Evolutionary conservation across 2,329 filamentous ascomycete species (phyloP).

Genomic region (Neodidymelliopsis sp.): DNA sequence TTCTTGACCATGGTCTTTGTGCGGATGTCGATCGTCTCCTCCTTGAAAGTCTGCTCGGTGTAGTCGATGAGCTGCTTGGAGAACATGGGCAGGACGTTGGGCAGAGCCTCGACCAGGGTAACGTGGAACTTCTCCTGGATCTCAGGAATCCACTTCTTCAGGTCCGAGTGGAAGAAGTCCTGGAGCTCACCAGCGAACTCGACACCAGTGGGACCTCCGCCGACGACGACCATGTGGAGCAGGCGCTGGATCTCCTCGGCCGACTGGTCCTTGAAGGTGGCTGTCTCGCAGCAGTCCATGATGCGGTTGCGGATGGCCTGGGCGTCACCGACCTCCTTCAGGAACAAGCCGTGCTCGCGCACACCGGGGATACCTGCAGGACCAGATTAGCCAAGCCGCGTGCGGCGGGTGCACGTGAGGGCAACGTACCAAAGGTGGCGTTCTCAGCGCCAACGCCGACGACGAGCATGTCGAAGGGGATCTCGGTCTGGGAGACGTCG

Average conservation of each 20-base stretch:
- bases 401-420: neutral
- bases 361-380: constrained; percentile 82
- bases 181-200: constrained; percentile 98
- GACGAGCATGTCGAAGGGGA: constrained; percentile 97
- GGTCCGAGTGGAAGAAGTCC: constrained; percentile 98
- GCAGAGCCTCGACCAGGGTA: constrained; percentile 94
- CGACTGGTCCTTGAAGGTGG: constrained; percentile 95
- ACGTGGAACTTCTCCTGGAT: constrained; percentile 96
- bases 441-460: constrained; percentile 98
- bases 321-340: constrained; percentile 97
- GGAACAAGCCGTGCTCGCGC: constrained; percentile 92
- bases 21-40: constrained; percentile 96
- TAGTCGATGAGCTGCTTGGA: constrained; percentile 99
- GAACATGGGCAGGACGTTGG: constrained; percentile 97
- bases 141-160: constrained; percentile 97
- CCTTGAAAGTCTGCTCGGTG: constrained; percentile 98
- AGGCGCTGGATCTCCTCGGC: constrained; percentile 89
- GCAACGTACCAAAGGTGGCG: constrained; percentile 81
- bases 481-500: constrained; percentile 79
- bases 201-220: constrained; percentile 94
- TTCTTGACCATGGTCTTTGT: constrained; percentile 99
- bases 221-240: constrained; percentile 89
- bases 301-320: constrained; percentile 97
- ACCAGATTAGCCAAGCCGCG: constrained; percentile 24
- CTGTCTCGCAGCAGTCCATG: constrained; percentile 99